Percentiles rank a stretch among this genome's conserved stretches.
phyloP scores from a whole-genome alignment of 441 rosid genomes.

The Gossypium davidsonii region DNA sequence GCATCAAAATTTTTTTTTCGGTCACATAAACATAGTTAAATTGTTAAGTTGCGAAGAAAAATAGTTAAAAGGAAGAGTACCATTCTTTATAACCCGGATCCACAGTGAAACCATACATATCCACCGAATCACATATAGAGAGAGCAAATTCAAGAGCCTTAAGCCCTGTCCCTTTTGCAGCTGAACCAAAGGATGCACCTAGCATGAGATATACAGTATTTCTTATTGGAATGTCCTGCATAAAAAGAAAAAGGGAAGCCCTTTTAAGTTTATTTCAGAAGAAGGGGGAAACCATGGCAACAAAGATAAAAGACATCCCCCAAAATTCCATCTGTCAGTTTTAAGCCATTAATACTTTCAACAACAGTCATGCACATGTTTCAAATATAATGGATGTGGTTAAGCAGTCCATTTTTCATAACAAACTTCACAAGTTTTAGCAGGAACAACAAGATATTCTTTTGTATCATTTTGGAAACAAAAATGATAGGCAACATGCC shows the following conservation, averaged over 20 bases:
- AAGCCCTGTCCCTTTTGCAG: slow-evolving; percentile 96
- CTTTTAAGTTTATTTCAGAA: neutral
- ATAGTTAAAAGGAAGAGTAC: slow-evolving; percentile 29
- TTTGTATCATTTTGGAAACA: neutral
- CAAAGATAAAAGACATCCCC: neutral
- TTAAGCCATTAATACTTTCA: neutral
- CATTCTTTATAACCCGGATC: slow-evolving; percentile 97
- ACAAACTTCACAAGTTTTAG: neutral
- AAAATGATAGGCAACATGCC: neutral
- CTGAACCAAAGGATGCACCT: slow-evolving; percentile 93
- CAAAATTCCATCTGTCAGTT: neutral
- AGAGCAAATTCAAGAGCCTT: slow-evolving; percentile 97
- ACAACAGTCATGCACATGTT: neutral
- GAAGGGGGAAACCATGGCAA: neutral
- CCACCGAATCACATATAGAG: slow-evolving; percentile 79
- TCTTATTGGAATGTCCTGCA: slow-evolving; percentile 88
- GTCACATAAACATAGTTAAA: slow-evolving; percentile 1
- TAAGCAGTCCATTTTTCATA: neutral
- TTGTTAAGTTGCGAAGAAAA: slow-evolving; percentile 1
- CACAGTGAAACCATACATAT: slow-evolving; percentile 96
- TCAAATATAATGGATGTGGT: neutral
- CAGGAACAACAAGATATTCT: neutral
- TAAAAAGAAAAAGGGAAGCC: slow-evolving; percentile 2
- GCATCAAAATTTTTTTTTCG: slow-evolving; percentile 5
- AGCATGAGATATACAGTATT: slow-evolving; percentile 87